Evolutionary conservation across 148 eudicot genomes (phyloP).

Genomic region (Simmondsia chinensis): DNA sequence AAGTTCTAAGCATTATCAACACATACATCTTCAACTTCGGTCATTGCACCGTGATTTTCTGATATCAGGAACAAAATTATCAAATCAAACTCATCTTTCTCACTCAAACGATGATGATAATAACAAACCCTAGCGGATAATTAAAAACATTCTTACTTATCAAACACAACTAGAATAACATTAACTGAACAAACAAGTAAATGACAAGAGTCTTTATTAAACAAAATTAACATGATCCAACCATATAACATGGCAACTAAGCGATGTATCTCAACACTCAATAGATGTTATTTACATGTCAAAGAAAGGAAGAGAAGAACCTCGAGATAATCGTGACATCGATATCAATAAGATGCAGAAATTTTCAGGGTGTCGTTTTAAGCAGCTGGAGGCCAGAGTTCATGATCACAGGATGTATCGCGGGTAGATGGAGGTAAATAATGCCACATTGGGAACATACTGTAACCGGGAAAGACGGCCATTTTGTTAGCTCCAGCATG

Average conservation of each 20-base stretch:
- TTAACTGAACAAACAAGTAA: background rate
- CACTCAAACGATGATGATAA: no score
- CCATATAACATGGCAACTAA: constrained; percentile 7
- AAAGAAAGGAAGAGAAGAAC: constrained; percentile 12
- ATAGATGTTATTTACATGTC: constrained; percentile 21
- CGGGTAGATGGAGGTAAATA: constrained; percentile 52
- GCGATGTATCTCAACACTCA: constrained; percentile 1
- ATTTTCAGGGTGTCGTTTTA: constrained; percentile 16
- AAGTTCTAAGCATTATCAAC: no score
- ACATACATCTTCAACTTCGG: no score
- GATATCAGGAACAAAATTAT: no score
- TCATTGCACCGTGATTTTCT: no score
- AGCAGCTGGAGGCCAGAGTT: constrained; percentile 97
- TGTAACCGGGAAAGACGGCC: constrained; percentile 62
- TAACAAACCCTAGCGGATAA: no score
- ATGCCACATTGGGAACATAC: constrained; percentile 88
- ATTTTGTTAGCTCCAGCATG: constrained; percentile 56
- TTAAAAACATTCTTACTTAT: no score
- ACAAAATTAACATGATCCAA: constrained; percentile 5
- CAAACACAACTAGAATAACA: background rate
- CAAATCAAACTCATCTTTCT: no score
- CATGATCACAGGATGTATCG: constrained; percentile 79
- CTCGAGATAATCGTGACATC: constrained; percentile 1
- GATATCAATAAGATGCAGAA: background rate
- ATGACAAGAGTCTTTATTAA: constrained; percentile 3